phyloP scores from a whole-genome alignment of 805 yeast species.

The Priceomyces carsonii region DNA sequence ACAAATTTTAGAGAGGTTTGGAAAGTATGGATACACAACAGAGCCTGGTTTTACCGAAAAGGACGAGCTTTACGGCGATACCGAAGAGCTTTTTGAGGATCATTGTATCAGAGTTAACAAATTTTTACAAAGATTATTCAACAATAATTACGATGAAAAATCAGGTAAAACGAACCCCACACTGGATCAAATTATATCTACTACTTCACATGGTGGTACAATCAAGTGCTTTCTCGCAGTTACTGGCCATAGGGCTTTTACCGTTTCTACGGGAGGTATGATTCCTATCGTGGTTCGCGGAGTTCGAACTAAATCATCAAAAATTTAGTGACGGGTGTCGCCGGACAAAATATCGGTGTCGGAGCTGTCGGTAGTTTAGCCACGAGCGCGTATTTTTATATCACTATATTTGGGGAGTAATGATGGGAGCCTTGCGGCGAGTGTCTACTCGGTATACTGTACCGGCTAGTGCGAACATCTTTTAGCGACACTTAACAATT shows the following conservation, averaged over 20 bases:
- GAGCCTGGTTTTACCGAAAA: conserved; percentile 49
- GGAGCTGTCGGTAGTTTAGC: too few species aligned
- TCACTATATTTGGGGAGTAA: too few species aligned
- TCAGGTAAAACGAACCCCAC: conserved; percentile 10
- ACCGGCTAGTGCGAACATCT: too few species aligned
- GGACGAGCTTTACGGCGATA: conserved; percentile 47
- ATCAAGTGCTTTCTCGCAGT: conserved; percentile 47
- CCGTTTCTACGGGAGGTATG: conserved; percentile 67
- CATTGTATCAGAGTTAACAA: conserved; percentile 50
- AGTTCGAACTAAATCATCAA: neutral
- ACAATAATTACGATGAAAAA: conserved; percentile 14
- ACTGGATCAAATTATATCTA: conserved; percentile 29
- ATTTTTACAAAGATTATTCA: conserved; percentile 38
- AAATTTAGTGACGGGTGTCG: too few species aligned
- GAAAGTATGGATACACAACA: conserved; percentile 34
- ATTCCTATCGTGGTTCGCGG: conserved; percentile 51
- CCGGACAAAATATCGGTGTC: too few species aligned
- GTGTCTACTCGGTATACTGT: too few species aligned
- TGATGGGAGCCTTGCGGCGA: too few species aligned
- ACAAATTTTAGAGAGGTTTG: conserved; percentile 39
- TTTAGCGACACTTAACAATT: too few species aligned
- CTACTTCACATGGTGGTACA: conserved; percentile 57
- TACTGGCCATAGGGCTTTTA: conserved; percentile 53
- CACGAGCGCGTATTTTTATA: too few species aligned
- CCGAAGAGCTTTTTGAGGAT: conserved; percentile 47